Evolutionary conservation across 2,329 filamentous ascomycete species (phyloP), one percentile per base, ranked within the genome.

Genomic region (Aureobasidium sp.): DNA sequence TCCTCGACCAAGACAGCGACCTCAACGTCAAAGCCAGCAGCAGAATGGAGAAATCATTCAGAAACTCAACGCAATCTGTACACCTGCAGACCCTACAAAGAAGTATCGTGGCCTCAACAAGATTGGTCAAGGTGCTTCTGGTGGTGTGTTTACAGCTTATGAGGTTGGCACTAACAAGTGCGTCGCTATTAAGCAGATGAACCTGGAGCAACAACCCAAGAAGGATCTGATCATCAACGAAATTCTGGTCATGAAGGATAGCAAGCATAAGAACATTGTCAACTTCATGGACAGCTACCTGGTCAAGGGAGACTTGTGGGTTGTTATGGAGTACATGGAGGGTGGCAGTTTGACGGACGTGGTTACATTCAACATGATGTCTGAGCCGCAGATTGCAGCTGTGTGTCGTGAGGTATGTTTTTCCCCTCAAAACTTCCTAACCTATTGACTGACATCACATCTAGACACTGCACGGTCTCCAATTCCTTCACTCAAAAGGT

Each of bases 321-420:
- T 99, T 1, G 91, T 97, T 37, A 99, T 99, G 94, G 94, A 99
- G 77, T 99, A 93, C 71, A 99, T 99, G 94, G 93, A 99, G 75
- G 94, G 94, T 63, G 94, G 94, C 65, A 97, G 91, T 75, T 79
- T 99, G 73, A 99, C 94, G 11, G 94, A 99, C 75, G 94, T 99
- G 59, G 94, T 99, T 62, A 99, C 94, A 3, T 97, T 96, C 77
- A 97, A 97, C 77, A 96, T 97, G 71, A 97, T 99, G 94, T 93
- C 89, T 8, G 94, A 99, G 75, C 91, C 90, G 3, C 94, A 97
- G 76, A 97, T 99, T 71, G 92, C 94, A 10, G 91, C 92, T 2
- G 93, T 99, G 25, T 97, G 93, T 76, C 83, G 91, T 69, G 94
- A 99, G 57, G 57, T 59, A 50, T 27, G 57, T 75, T 84, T 30